These are phyloP conservation scores for Melianthus villosus DNA, from an alignment of 441 rosid genomes.

Conservation along the genomic window DNA sequence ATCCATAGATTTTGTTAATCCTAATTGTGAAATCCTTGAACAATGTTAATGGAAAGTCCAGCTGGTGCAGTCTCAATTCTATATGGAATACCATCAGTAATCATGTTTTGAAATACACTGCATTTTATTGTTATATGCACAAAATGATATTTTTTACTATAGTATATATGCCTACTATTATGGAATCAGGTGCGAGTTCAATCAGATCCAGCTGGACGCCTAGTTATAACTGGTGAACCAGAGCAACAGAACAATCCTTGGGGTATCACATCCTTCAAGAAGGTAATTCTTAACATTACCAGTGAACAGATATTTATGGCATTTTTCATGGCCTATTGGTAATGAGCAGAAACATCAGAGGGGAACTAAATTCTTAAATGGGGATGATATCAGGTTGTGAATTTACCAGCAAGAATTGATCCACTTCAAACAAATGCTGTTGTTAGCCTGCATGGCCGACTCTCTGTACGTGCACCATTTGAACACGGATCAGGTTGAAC, in stretches of 20 bases:
- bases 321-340: conserved; percentile 2
- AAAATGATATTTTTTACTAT: too few relatives aligned
- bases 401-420: conserved; percentile 62
- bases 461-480: conserved; percentile 49
- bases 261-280: conserved; percentile 84
- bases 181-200: conserved; percentile 58
- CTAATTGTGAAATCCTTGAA: too few relatives aligned
- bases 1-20: too few relatives aligned
- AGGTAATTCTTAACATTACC: conserved; percentile 26
- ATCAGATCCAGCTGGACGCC: conserved; percentile 72
- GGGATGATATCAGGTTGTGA: conserved; percentile 56
- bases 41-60: too few relatives aligned
- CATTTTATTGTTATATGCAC: too few relatives aligned
- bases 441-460: conserved; percentile 68
- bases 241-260: conserved; percentile 80
- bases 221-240: conserved; percentile 75
- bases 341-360: too few relatives aligned
- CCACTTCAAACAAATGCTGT: conserved; percentile 59
- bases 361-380: too few relatives aligned
- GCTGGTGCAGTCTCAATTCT: too few relatives aligned
- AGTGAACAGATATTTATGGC: not conserved
- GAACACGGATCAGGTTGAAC: too few relatives aligned
- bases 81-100: too few relatives aligned
- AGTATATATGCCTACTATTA: not conserved
- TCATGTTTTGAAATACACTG: too few relatives aligned